Percentiles rank a stretch among this genome's conserved stretches.
phyloP scores from a whole-genome alignment of 441 rosid genomes.

The Raphanus hybrid region DNA sequence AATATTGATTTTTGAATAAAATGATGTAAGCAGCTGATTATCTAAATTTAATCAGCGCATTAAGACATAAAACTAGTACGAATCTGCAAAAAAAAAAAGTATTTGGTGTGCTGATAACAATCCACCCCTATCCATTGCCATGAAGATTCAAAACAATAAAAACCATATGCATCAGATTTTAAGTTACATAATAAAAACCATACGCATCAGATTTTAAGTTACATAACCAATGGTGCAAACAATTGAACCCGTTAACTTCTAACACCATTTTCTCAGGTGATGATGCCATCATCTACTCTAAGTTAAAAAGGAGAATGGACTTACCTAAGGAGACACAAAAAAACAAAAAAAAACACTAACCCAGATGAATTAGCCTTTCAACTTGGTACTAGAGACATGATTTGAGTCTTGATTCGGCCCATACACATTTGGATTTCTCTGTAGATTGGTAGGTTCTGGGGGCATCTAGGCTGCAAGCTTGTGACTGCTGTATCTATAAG shows the following conservation, averaged over 20 bases:
- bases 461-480: constrained; percentile 81
- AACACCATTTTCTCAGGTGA: constrained; percentile 1
- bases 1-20: too few species aligned
- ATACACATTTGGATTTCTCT: constrained; percentile 91
- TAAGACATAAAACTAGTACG: too few species aligned
- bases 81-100: too few species aligned
- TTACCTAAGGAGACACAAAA: constrained; percentile 14
- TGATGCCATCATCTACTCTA: constrained; percentile 34
- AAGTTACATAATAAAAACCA: not conserved
- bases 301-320: constrained; percentile 24
- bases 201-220: not conserved
- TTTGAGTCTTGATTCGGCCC: constrained; percentile 97
- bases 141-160: too few species aligned
- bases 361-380: constrained; percentile 40
- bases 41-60: too few species aligned
- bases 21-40: too few species aligned
- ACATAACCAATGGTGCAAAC: not conserved
- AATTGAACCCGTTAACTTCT: too few species aligned
- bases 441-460: constrained; percentile 79
- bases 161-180: not conserved
- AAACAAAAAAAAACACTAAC: not conserved
- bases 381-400: constrained; percentile 86
- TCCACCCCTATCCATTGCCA: too few species aligned
- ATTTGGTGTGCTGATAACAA: too few species aligned
- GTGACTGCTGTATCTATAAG: constrained; percentile 83